A percentile compares a stretch with the other conserved stretches of the same genome.
Evolutionary conservation across 2,329 filamentous ascomycete genomes (phyloP).

Genomic region (Colletotrichum theobromicola): DNA sequence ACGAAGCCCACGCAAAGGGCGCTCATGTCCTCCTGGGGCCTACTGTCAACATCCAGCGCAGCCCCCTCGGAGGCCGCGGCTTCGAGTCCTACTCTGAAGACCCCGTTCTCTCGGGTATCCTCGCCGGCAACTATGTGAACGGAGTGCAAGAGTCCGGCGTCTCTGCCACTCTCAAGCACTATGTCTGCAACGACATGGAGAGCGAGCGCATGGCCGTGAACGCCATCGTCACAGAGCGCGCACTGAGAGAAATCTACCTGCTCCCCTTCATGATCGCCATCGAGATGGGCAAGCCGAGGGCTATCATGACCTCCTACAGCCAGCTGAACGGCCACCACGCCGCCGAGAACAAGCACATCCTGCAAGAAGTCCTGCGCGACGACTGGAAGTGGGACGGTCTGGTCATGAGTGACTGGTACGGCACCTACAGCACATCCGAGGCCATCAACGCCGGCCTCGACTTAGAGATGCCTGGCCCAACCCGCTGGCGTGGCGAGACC

Average conservation of each 20-base stretch:
- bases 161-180: constrained; percentile 64
- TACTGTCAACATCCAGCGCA: constrained; percentile 67
- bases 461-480: constrained; percentile 44
- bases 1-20: constrained; percentile 60
- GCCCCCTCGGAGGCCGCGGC: constrained; percentile 61
- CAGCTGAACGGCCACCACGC: constrained; percentile 37
- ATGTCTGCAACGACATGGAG: constrained; percentile 66
- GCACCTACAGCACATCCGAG: constrained; percentile 54
- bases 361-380: constrained; percentile 55
- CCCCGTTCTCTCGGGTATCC: constrained; percentile 59
- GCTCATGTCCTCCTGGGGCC: constrained; percentile 64
- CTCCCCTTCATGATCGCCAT: constrained; percentile 63
- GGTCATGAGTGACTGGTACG: constrained; percentile 66
- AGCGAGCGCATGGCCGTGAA: constrained; percentile 61
- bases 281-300: constrained; percentile 53
- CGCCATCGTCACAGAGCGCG: constrained; percentile 58
- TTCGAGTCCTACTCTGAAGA: constrained; percentile 66
- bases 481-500: constrained; percentile 38
- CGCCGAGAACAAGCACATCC: constrained; percentile 45
- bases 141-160: constrained; percentile 62
- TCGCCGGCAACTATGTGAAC: constrained; percentile 56
- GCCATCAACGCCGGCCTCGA: constrained; percentile 32
- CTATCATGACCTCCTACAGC: constrained; percentile 62
- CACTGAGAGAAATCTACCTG: constrained; percentile 63
- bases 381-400: constrained; percentile 65